Evolutionary conservation across 2,329 filamentous ascomycete species (phyloP), one percentile per base, ranked within the genome.

Genomic region (Bisporella sp.): DNA sequence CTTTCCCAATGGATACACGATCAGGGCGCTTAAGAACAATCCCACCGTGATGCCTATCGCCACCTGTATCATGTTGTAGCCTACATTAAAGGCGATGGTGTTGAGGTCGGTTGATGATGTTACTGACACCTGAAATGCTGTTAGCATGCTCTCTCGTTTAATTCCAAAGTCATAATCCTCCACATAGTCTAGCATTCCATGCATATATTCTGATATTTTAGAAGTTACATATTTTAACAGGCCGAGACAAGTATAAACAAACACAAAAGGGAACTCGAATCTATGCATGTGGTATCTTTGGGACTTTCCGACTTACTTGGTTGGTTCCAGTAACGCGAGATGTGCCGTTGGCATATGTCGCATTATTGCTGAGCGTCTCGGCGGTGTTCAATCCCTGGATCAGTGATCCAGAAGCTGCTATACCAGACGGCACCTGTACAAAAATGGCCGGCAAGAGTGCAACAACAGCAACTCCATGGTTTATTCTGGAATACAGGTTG

Each of bases 381-480:
- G 81, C 81, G 5, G 72, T 75, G 4, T 71, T 72, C 49, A 85
- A 68, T 12, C 81, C 80, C 6, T 77, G 75, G 5, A 84, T 65
- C 13, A 84, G 67, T 11, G 78, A 81, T 1, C 80, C 80, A 31
- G 74, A 73, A 0, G 78, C 78, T 4, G 81, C 81, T n/a, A 84
- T 68, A 31, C 80, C 78, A 21, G 76, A 79, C 0, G 81, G 81
- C 30, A 84, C 81, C 56, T 82, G 80, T 2, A 84, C 78, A 55
- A 95, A 95, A 56, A 96, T 95, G 5, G 86, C 90, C 0, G 90
- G 90, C 7, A 96, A 71, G 75, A 96, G 88, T 1, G 87, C 85
- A 0, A 89, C 88, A 0, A 89, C 89, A 0, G 90, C 90, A 2
- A 95, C 78, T 1, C 76, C 76, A 52, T 78, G 75, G 7, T 73